phyloP scores from a whole-genome alignment of 2,329 filamentous ascomycete species.

The Xylariaceae sp. region DNA sequence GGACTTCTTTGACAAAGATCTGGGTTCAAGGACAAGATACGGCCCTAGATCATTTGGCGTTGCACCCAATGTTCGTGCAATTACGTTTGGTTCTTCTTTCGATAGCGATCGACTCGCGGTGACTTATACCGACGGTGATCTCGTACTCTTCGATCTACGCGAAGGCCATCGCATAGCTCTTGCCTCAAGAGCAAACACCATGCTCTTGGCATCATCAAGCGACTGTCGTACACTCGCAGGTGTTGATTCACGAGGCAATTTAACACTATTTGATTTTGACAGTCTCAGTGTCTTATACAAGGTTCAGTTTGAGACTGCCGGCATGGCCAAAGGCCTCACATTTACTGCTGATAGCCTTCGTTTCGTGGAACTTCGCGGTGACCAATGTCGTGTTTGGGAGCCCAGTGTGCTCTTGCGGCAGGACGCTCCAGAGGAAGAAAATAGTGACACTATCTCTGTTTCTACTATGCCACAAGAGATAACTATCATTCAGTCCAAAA shows the following conservation, averaged over 20 bases:
- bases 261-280: slow-evolving; percentile 28
- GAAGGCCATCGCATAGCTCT: slow-evolving; percentile 8
- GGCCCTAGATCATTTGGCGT: slow-evolving; percentile 9
- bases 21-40: slow-evolving; percentile 13
- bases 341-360: slow-evolving; percentile 21
- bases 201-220: slow-evolving; percentile 23
- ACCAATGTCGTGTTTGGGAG: slow-evolving; percentile 25
- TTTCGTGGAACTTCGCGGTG: slow-evolving; percentile 20
- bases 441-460: slow-evolving; percentile 12
- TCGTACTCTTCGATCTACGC: slow-evolving; percentile 23
- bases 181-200: slow-evolving; percentile 11
- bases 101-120: slow-evolving; percentile 22
- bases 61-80: slow-evolving; percentile 11
- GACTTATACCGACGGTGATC: slow-evolving; percentile 27
- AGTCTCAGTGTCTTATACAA: slow-evolving; percentile 18
- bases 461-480: slow-evolving; percentile 10
- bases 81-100: slow-evolving; percentile 20
- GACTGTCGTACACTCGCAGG: slow-evolving; percentile 29
- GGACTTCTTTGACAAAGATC: slow-evolving; percentile 24
- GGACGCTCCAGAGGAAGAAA: slow-evolving; percentile 14
- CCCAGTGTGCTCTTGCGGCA: slow-evolving; percentile 21
- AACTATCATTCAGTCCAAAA: slow-evolving; percentile 5
- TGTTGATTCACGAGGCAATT: slow-evolving; percentile 21
- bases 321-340: slow-evolving; percentile 10
- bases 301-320: slow-evolving; percentile 8